Base-by-base conservation (phyloP, 2,329 filamentous ascomycete genomes). In the Sordariomycetes sp. region DNA sequence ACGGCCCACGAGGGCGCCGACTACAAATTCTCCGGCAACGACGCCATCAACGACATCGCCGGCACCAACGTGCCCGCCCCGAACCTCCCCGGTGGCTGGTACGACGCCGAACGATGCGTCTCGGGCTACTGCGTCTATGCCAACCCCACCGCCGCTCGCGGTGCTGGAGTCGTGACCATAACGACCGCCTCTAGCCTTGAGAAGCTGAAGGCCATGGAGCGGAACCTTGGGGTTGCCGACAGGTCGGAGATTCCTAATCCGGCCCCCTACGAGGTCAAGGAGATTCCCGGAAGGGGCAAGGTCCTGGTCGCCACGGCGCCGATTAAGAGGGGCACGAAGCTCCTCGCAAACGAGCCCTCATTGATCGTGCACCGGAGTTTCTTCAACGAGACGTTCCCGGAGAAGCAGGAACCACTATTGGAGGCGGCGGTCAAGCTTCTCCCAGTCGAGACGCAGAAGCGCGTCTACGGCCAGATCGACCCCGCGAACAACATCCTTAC, bases 291-390 rank as follows among this genome's bases (percentile, higher is more conserved):
- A 6, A 64, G 64, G 20, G 64, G 65, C 5, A 57, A 63, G 35
- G 64, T 66, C 18, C 59, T 67, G 48, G 59, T 68, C 25, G 66
- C 65, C 11, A 66, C 64, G 20, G 65, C 58, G 53, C 61, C 59
- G 12, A 58, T 68, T 20, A 53, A 60, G 20, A 59, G 64, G 1
- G 66, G 65, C 14, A 59, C 58, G 11, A 46, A 37, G 50, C 20
- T 59, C 24, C 25, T 59, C 32, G 32, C 54, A 18, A 56, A 43
- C 24, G 22, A 40, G 46, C 58, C 58, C 11, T 46, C 25, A 7
- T 34, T 59, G 10, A 11, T 59, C 2, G 53, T 59, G n/a, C 53
- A 59, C 20, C 40, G 50, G 16, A 46, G 51, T 16, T 56, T 59
- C 37, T 12, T 59, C 40, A 53, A 59, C 34, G 50, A 57, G 54